phyloP scores from a whole-genome alignment of 2,329 filamentous ascomycete genomes.

The Delphinella strobiligena region DNA sequence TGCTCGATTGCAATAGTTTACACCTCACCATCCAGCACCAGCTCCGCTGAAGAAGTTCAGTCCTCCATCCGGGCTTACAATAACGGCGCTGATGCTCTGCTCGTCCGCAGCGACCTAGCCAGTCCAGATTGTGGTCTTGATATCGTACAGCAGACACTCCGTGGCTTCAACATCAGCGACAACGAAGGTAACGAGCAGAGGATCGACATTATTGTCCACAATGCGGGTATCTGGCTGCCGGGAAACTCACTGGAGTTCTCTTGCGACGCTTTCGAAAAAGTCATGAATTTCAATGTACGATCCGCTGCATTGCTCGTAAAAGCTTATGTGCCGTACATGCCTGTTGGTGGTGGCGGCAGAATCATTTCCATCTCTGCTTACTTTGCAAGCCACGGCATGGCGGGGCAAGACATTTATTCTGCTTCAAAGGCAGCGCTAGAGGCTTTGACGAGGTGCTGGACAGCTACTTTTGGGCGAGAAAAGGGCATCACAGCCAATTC shows the following conservation, averaged over 20 bases:
- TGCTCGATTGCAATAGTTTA: constrained; percentile 43
- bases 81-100: constrained; percentile 30
- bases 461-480: constrained; percentile 9
- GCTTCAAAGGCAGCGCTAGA: constrained; percentile 11
- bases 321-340: constrained; percentile 19
- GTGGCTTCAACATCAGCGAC: constrained; percentile 9
- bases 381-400: constrained; percentile 41
- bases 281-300: constrained; percentile 13
- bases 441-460: constrained; percentile 9
- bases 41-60: constrained; percentile 44
- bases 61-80: constrained; percentile 18
- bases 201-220: constrained; percentile 48
- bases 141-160: constrained; percentile 38
- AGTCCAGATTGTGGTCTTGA: constrained; percentile 33
- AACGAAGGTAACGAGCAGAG: constrained; percentile 34
- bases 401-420: constrained; percentile 42
- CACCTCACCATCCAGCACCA: constrained; percentile 34
- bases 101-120: constrained; percentile 45
- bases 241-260: constrained; percentile 3
- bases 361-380: constrained; percentile 47
- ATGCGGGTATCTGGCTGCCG: constrained; percentile 31
- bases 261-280: constrained; percentile 1
- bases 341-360: constrained; percentile 24
- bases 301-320: constrained; percentile 22
- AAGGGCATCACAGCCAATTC: constrained; percentile 11